Evolutionary conservation across 495 filamentous ascomycete genomes (phyloP).

Genomic region (Hyphodiscus hymeniophilus): DNA sequence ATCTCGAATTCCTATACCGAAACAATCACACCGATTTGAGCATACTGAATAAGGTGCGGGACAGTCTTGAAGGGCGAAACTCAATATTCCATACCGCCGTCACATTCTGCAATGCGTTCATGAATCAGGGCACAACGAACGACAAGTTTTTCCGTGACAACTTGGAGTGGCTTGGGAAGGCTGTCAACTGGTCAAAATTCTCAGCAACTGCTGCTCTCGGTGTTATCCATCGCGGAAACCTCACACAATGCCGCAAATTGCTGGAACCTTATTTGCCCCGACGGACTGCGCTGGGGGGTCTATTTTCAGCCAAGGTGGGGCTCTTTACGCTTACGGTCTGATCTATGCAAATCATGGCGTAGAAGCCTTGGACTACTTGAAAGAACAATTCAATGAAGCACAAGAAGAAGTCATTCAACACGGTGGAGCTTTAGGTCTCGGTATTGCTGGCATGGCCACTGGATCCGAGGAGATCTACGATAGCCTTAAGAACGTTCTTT

Average conservation of each 20-base stretch:
- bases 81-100: slow-evolving; percentile 98
- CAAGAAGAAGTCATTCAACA: slow-evolving; percentile 95
- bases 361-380: slow-evolving; percentile 82
- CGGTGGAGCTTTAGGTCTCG: slow-evolving; percentile 88
- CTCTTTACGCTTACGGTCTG: slow-evolving; percentile 88
- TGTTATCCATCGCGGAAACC: slow-evolving; percentile 92
- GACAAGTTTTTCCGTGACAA: slow-evolving; percentile 98
- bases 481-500: slow-evolving; percentile 78
- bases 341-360: slow-evolving; percentile 98
- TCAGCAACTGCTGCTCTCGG: slow-evolving; percentile 94
- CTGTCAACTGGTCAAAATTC: slow-evolving; percentile 99
- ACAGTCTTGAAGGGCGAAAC: slow-evolving; percentile 90
- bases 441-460: slow-evolving; percentile 96
- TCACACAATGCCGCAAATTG: slow-evolving; percentile 86
- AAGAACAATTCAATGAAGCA: slow-evolving; percentile 75
- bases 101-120: slow-evolving; percentile 96
- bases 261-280: slow-evolving; percentile 90
- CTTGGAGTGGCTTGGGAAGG: slow-evolving; percentile 95
- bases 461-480: slow-evolving; percentile 87
- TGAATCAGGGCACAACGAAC: slow-evolving; percentile 98
- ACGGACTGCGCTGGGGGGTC: slow-evolving; percentile 63
- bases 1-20: slow-evolving; percentile 91
- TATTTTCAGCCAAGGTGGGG: slow-evolving; percentile 91
- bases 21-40: slow-evolving; percentile 77
- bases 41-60: slow-evolving; percentile 91